phyloP scores from a whole-genome alignment of 1,139 yeast species.

The Wickerhamiella pararugosa region DNA sequence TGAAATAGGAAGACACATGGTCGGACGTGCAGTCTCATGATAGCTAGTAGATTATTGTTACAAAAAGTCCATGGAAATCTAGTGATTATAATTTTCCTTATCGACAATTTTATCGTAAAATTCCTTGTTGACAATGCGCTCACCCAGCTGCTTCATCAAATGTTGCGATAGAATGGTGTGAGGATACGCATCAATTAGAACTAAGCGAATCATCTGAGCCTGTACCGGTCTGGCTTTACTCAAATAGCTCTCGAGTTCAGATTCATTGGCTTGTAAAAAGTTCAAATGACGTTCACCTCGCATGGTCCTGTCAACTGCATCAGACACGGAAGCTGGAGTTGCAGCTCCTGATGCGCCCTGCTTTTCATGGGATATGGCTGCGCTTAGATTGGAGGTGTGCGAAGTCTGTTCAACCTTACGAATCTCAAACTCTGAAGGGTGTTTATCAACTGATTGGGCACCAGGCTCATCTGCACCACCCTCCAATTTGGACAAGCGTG shows the following conservation, averaged over 20 bases:
- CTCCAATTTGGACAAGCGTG: no score
- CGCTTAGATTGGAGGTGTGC: neutral
- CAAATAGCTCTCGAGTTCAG: constrained; percentile 1
- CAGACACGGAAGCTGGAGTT: constrained; percentile 3
- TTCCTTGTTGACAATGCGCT: constrained; percentile 1
- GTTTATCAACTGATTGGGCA: neutral
- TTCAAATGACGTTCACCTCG: neutral
- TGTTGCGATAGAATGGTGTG: constrained; percentile 1
- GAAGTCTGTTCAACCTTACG: neutral
- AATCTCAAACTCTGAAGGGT: neutral
- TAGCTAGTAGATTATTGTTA: no score
- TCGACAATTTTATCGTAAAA: constrained; percentile 2
- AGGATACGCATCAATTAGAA: constrained; percentile 6
- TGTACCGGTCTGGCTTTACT: neutral
- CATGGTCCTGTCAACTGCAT: constrained; percentile 1
- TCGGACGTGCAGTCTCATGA: no score
- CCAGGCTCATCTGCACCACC: no score
- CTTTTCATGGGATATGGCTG: neutral
- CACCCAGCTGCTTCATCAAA: neutral
- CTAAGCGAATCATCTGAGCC: constrained; percentile 3
- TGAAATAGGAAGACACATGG: no score
- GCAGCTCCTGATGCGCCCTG: neutral
- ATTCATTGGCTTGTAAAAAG: neutral
- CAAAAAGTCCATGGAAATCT: no score
- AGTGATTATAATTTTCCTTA: neutral